phyloP scores from a whole-genome alignment of 1,284 basidiomycete genomes.

The Papiliotrema laurentii region DNA sequence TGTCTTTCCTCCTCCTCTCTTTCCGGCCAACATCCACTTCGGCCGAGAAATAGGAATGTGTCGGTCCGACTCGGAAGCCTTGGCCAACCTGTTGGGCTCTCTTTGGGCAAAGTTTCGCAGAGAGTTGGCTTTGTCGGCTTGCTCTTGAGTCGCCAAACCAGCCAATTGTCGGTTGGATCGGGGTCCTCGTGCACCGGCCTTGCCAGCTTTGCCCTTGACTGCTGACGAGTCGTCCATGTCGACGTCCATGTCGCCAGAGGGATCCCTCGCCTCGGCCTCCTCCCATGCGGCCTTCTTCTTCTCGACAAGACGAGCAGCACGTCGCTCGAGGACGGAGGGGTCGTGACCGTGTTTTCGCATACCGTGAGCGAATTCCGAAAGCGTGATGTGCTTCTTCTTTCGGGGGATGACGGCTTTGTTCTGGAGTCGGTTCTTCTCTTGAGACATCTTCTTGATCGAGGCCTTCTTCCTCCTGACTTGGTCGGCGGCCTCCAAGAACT shows the following conservation, averaged over 20 bases:
- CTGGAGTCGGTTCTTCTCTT: constrained; percentile 82
- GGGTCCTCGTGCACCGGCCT: constrained; percentile 57
- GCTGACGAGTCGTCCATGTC: constrained; percentile 49
- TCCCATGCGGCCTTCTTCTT: constrained; percentile 44
- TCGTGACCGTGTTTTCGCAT: constrained; percentile 85
- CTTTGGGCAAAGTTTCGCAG: constrained; percentile 80
- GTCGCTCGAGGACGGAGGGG: constrained; percentile 78
- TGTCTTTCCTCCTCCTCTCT: constrained; percentile 83
- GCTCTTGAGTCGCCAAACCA: constrained; percentile 75
- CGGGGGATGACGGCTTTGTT: constrained; percentile 80
- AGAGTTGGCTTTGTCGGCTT: constrained; percentile 71
- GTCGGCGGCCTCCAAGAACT: constrained; percentile 64
- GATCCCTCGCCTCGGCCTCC: constrained; percentile 38
- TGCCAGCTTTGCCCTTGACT: background rate
- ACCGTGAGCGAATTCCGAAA: constrained; percentile 75
- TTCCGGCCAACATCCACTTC: constrained; percentile 68
- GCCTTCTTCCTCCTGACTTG: constrained; percentile 61
- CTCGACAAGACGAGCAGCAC: constrained; percentile 68
- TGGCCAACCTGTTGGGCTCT: constrained; percentile 76
- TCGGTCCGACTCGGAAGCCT: constrained; percentile 84
- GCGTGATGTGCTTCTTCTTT: constrained; percentile 78
- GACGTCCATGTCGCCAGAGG: constrained; percentile 40
- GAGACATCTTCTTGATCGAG: constrained; percentile 68
- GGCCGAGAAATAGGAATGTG: constrained; percentile 47
- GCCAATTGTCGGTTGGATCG: constrained; percentile 66